A percentile compares a stretch with the other conserved stretches of the same genome.
Conservation (phyloP, 208 protist species). For the Herpetomonas samuelpessoai region DNA sequence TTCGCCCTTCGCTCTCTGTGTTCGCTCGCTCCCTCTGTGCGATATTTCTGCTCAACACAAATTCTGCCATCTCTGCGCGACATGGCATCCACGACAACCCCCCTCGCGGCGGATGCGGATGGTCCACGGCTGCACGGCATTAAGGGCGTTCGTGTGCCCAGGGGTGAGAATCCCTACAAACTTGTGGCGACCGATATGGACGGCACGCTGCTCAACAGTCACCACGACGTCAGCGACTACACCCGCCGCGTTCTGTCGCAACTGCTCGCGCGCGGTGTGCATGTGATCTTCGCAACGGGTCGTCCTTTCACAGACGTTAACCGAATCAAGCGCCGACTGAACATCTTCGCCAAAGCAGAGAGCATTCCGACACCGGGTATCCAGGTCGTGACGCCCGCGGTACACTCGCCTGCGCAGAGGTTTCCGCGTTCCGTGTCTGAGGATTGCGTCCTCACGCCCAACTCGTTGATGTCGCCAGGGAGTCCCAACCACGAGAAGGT, state of each 20-base stretch:
- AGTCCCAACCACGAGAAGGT: slow-evolving; percentile 9
- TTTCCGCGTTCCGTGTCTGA: slow-evolving; percentile 1
- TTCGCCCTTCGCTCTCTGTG: no score
- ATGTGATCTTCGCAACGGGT: slow-evolving; percentile 78
- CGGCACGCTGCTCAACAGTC: slow-evolving; percentile 41
- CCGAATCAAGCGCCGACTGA: slow-evolving; percentile 47
- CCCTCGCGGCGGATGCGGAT: background rate
- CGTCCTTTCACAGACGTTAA: slow-evolving; percentile 63
- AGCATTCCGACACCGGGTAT: slow-evolving; percentile 34
- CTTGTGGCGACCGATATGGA: slow-evolving; percentile 41
- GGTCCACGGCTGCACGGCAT: background rate
- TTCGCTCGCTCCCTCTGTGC: no score
- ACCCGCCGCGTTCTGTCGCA: slow-evolving; percentile 40
- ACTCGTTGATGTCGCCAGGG: background rate
- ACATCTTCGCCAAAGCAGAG: slow-evolving; percentile 42
- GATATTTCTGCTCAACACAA: no score
- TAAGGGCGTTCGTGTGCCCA: slow-evolving; percentile 4
- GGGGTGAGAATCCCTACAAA: slow-evolving; percentile 14
- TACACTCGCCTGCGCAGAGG: background rate
- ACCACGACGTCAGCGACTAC: slow-evolving; percentile 16
- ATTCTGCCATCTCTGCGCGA: no score
- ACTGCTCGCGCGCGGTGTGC: slow-evolving; percentile 57
- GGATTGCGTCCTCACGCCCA: background rate
- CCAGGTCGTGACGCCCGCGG: slow-evolving; percentile 35
- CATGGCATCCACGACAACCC: no score